These are phyloP conservation scores for Trichopus zeylanicus DNA, from an alignment of 116 monocot species.

Conservation along the genomic window DNA sequence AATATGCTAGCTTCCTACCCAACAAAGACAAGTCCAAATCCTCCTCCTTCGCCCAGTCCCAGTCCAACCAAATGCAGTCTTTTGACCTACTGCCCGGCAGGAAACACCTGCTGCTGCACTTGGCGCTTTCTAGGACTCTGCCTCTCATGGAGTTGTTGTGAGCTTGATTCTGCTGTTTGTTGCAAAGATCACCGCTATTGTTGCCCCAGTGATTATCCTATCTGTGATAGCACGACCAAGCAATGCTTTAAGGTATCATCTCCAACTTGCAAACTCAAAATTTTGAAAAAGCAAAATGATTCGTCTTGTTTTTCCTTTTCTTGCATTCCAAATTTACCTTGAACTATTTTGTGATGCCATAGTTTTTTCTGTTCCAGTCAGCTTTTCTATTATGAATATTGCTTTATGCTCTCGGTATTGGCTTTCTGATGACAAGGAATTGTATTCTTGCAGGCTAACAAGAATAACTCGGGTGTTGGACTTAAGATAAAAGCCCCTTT, in stretches of 20 bases:
- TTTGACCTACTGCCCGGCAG: conserved; percentile 58
- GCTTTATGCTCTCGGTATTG: no score
- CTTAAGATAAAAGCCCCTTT: no score
- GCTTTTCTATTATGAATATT: no score
- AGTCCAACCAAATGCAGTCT: conserved; percentile 75
- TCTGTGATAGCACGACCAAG: conserved; percentile 43
- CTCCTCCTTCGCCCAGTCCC: conserved; percentile 72
- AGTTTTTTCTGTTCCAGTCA: no score
- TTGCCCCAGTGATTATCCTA: conserved; percentile 76
- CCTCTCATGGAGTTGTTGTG: conserved; percentile 90
- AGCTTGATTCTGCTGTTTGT: conserved; percentile 75
- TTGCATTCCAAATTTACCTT: no score
- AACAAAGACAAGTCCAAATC: conserved; percentile 76
- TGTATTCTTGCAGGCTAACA: no score
- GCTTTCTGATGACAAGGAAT: no score
- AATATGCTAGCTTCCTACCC: conserved; percentile 88
- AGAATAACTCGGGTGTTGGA: no score
- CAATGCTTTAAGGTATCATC: conserved; percentile 69
- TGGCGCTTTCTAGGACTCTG: conserved; percentile 63
- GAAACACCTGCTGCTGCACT: conserved; percentile 83
- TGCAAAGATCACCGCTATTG: conserved; percentile 74
- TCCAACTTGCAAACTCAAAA: no score
- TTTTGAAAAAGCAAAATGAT: no score
- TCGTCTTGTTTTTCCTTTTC: no score
- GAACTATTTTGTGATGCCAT: no score